These are phyloP conservation scores for Aechmea fasciata DNA, from an alignment of 176 grass and related monocot species.

Conservation along the genomic window DNA sequence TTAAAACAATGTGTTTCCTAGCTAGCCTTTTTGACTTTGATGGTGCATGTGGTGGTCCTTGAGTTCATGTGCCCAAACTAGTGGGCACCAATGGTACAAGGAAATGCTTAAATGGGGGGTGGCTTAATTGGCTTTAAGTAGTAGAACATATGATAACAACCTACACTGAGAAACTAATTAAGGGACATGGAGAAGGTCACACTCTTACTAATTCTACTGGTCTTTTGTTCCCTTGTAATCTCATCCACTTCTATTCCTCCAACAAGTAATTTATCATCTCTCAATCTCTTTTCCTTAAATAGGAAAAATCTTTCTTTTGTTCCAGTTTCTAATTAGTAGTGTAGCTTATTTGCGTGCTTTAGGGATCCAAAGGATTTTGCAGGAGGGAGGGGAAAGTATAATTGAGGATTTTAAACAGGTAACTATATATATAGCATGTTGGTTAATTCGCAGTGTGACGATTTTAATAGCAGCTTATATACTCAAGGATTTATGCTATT, in stretches of 20 bases:
- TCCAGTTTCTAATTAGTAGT: not conserved
- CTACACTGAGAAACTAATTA: not conserved
- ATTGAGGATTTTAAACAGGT: not conserved
- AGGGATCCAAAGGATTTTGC: not conserved
- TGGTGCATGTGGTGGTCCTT: not conserved
- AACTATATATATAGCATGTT: not conserved
- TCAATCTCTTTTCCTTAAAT: not conserved
- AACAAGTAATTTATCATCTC: conserved; percentile 1
- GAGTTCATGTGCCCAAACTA: too few species aligned
- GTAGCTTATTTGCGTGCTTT: not conserved
- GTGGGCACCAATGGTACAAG: not conserved
- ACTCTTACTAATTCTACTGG: not conserved
- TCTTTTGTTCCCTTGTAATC: not conserved
- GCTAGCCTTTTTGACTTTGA: not conserved
- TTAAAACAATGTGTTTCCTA: not conserved
- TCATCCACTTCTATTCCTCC: not conserved
- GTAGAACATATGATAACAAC: not conserved
- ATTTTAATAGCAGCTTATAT: too few species aligned
- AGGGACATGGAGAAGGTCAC: not conserved
- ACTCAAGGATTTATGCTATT: too few species aligned
- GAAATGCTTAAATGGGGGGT: not conserved
- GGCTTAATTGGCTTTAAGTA: too few species aligned
- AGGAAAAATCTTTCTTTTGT: not conserved
- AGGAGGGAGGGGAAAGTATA: not conserved
- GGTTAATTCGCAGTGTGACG: not conserved